A percentile compares a stretch with the other conserved stretches of the same genome.
phyloP scores from a whole-genome alignment of 306 rosid genomes.

The Benincasa hispida region DNA sequence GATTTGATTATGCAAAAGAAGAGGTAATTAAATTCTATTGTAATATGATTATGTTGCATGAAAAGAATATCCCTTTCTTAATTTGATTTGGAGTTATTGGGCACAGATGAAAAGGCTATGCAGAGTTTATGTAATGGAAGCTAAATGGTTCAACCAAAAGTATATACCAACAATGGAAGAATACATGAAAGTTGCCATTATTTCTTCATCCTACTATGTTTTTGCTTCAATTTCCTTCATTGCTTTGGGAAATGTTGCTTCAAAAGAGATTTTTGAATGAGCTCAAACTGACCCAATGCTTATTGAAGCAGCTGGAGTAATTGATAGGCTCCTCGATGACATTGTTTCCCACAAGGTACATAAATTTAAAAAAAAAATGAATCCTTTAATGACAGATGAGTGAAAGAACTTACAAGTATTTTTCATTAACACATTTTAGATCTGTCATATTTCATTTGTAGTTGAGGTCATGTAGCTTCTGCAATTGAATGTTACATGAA shows the following conservation, averaged over 20 bases:
- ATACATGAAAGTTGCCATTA: constrained; percentile 1
- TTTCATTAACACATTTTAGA: too few species aligned
- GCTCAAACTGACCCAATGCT: neutral
- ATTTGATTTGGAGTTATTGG: neutral
- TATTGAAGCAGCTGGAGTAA: neutral
- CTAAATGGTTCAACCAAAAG: constrained; percentile 3
- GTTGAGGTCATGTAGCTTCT: neutral
- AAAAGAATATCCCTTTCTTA: neutral
- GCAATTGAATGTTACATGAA: neutral
- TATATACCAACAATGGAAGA: constrained; percentile 26
- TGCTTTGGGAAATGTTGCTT: neutral
- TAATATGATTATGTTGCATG: neutral
- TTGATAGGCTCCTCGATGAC: neutral
- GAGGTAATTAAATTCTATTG: neutral
- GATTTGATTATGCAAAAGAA: constrained; percentile 4
- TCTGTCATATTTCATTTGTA: neutral
- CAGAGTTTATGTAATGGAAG: neutral
- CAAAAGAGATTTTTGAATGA: constrained; percentile 5
- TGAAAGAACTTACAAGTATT: too few species aligned
- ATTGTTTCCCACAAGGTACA: neutral
- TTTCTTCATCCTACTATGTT: neutral
- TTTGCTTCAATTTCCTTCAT: neutral
- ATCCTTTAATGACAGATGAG: too few species aligned
- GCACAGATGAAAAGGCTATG: neutral
- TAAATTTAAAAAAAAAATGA: too few species aligned